Conservation (phyloP, 2,329 filamentous ascomycete species). For the Sclerotinia nivalis region DNA sequence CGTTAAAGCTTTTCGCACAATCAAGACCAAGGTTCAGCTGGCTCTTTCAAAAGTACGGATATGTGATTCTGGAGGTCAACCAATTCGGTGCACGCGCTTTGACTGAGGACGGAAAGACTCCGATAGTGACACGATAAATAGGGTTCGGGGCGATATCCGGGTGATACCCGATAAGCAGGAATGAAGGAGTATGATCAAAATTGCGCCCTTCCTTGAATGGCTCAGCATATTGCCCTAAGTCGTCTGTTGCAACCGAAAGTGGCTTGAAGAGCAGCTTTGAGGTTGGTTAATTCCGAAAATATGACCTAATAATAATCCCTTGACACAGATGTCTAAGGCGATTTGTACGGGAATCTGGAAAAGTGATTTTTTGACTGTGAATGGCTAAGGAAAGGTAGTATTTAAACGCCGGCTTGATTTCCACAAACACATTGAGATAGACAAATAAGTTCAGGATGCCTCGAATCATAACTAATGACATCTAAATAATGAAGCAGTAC, state of each 20-base stretch:
- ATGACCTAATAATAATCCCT: neutral
- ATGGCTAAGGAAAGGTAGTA: too few relatives aligned
- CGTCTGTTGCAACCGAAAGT: neutral
- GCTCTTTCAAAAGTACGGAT: neutral
- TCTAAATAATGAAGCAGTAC: fast-evolving
- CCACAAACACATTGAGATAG: neutral
- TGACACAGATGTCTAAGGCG: neutral
- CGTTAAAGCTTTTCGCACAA: neutral
- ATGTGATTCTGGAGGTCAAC: neutral
- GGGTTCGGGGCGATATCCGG: neutral
- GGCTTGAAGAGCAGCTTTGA: too few relatives aligned
- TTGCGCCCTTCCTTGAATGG: neutral
- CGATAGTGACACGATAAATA: neutral
- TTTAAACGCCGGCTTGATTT: neutral
- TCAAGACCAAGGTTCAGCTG: neutral
- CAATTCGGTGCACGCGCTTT: too few relatives aligned
- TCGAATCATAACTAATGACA: too few relatives aligned
- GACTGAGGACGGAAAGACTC: neutral
- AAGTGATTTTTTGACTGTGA: neutral
- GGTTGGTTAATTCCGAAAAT: neutral
- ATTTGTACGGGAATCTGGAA: neutral
- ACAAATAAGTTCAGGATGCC: neutral
- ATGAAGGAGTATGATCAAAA: neutral
- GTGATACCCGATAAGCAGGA: neutral
- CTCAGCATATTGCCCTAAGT: neutral